Evolutionary conservation across 2,329 filamentous ascomycete genomes (phyloP).

Genomic region (Talaromyces piceae): DNA sequence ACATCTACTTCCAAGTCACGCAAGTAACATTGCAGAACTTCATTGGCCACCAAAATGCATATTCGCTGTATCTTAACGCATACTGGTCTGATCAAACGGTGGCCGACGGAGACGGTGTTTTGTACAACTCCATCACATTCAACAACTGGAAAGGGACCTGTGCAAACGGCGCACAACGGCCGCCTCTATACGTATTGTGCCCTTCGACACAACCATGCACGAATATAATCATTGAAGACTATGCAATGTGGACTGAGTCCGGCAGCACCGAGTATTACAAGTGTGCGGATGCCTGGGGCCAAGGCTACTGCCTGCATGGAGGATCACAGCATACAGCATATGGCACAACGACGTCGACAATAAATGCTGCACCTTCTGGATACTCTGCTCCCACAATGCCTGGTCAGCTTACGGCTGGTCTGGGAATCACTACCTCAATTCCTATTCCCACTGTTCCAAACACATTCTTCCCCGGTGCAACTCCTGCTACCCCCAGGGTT

Average conservation of each 20-base stretch:
- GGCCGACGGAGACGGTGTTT: neutral
- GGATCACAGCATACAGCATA: conserved; percentile 6
- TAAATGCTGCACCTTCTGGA: conserved; percentile 5
- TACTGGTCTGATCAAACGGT: conserved; percentile 6
- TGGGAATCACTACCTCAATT: conserved; percentile 8
- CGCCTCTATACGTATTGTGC: conserved; percentile 6
- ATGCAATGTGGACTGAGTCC: conserved; percentile 9
- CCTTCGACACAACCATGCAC: conserved; percentile 9
- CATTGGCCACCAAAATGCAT: conserved; percentile 7
- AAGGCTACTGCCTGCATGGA: conserved; percentile 6
- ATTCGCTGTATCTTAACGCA: conserved; percentile 7
- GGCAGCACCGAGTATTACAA: conserved; percentile 9
- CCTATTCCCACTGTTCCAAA: conserved; percentile 10
- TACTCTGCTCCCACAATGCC: conserved; percentile 10
- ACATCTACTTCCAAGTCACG: neutral
- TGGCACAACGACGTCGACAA: conserved; percentile 6
- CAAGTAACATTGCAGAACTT: conserved; percentile 8
- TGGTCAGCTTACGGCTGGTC: conserved; percentile 3
- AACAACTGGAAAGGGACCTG: conserved; percentile 10
- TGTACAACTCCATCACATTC: conserved; percentile 8
- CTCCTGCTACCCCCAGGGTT: conserved; percentile 5
- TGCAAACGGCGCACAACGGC: conserved; percentile 5
- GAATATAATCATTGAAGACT: conserved; percentile 8
- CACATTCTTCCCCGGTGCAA: conserved; percentile 6
- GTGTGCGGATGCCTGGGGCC: conserved; percentile 9